phyloP scores from a whole-genome alignment of 257 asterid genomes.

The Anisodus tanguticus region DNA sequence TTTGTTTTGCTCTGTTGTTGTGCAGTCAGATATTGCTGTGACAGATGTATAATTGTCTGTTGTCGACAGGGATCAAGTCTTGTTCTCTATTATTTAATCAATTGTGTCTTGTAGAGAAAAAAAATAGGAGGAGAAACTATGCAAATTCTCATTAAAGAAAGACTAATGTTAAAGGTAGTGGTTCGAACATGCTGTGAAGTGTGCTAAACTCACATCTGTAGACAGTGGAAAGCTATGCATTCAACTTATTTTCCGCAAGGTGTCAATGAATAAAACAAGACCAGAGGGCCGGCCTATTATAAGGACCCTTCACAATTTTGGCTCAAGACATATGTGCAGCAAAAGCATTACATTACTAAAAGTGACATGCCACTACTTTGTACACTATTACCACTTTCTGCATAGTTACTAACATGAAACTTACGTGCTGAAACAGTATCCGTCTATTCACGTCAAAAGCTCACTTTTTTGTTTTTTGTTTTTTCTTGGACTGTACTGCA shows the following conservation, averaged over 20 bases:
- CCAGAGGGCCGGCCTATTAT: neutral
- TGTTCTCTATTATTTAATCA: neutral
- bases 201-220: neutral
- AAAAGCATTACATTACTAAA: neutral
- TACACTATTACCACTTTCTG: neutral
- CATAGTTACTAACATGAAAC: neutral
- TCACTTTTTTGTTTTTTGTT: neutral
- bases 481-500: slow-evolving; percentile 22
- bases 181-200: neutral
- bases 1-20: neutral
- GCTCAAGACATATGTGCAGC: neutral
- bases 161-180: neutral
- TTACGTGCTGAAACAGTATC: neutral
- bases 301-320: neutral
- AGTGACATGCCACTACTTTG: neutral
- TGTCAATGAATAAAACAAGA: neutral
- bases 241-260: neutral
- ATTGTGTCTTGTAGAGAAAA: neutral
- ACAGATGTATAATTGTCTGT: neutral
- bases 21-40: neutral
- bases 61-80: neutral
- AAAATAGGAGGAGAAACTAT: neutral
- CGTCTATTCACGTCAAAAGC: neutral
- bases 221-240: neutral
- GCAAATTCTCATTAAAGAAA: neutral